Base-by-base conservation (phyloP, 495 filamentous ascomycete species). In the Daldinia caldariorum region DNA sequence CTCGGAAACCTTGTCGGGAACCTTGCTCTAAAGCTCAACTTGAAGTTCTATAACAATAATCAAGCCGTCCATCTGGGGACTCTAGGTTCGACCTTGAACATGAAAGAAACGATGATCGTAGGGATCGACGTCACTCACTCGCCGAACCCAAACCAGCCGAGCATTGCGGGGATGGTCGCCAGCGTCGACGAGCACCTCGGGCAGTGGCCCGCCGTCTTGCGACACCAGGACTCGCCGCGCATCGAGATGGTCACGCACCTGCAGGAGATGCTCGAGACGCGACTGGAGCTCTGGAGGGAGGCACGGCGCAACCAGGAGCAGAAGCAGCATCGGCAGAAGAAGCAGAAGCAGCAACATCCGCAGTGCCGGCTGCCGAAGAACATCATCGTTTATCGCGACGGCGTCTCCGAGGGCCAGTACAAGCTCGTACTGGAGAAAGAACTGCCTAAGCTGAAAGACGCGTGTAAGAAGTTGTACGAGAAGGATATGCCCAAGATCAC, bases 111-210 rank as follows among this genome's bases (percentile, higher is more conserved):
- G 0, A 95, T 95, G 89, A 78, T 95, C 35, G 78, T 93, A 53
- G 92, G 92, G 0, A 85, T 91, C 9, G 92, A 94, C 68, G 91
- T 93, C 6, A 92, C 91, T 0, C 92, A 94, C 71, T 87, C 88
- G 0, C 89, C 86, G 18, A 66, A 79, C 2, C 63, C 78, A 10
- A 76, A 75, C 3, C 85, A 88, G 0, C 90, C 90, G 0, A 89
- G 86, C 69, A 86, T 92, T 54, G 89, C 90, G 9, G 85, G 79
- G 0, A 85, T 93, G 51, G 90, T 92, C 4, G 89, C 89, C 6
- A 89, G 85, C 55, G 63, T 85, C 16, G 87, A 92, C 72, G 56
- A 66, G 0, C 35, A 73, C 4, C 83, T 89, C 6, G 79, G 77
- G 0, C 89, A 91, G 66, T 94, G 86, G 82, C 89, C 89, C 1